Base-by-base conservation (phyloP, 768 basidiomycete species). In the Rickenella mellea region DNA sequence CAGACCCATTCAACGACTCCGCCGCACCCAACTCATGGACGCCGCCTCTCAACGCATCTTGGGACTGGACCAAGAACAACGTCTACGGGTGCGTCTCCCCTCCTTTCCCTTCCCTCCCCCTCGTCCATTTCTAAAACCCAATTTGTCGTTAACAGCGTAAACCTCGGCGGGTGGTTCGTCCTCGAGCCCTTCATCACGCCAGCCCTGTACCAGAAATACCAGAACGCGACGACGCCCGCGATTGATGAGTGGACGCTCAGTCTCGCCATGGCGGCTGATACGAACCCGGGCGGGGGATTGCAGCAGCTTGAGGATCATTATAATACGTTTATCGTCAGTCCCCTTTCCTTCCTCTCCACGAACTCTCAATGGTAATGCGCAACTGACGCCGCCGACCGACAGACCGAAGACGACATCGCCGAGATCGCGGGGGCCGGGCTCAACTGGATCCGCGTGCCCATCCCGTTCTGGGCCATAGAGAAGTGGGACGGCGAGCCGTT, bases 331-430 rank as follows among this genome's bases (percentile, higher is more conserved):
- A 69, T 73, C 42, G n/a, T n/a, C n/a, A n/a, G n/a, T n/a, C n/a
- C n/a, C n/a, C n/a, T n/a, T n/a, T n/a, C n/a, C n/a, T n/a, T n/a
- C n/a, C n/a, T n/a, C n/a, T n/a, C n/a, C n/a, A n/a, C n/a, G n/a
- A n/a, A n/a, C n/a, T n/a, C n/a, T n/a, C n/a, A n/a, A n/a, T n/a
- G n/a, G n/a, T n/a, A n/a, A n/a, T n/a, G n/a, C n/a, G n/a, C n/a
- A n/a, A n/a, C n/a, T n/a, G n/a, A n/a, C n/a, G n/a, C n/a, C n/a
- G n/a, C n/a, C n/a, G n/a, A n/a, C n/a, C n/a, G n/a, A n/a, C n/a
- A n/a, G n/a, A 71, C 69, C 48, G 70, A 72, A 51, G 50, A 68
- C 45, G 70, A 72, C 54, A 69, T 70, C 48, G 70, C 70, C n/a
- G 48, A 60, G 39, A 72, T 73, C 45, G 67, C 70, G 26, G 60